Evolutionary conservation across 441 rosid genomes (phyloP), one percentile per base, ranked within the genome.

Genomic region (Euphorbia corollata): DNA sequence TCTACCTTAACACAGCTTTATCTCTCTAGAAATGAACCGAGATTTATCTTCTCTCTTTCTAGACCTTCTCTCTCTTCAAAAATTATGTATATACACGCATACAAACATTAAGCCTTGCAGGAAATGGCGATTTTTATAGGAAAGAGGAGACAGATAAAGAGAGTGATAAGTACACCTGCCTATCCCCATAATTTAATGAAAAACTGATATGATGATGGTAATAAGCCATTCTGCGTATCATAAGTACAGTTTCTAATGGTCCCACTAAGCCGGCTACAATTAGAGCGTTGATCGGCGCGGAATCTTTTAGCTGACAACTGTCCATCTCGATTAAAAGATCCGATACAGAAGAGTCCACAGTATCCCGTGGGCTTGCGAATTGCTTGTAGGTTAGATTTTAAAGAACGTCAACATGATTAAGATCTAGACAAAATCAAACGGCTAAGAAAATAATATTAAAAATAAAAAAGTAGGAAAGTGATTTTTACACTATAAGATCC

Each of bases 241-340:
- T 68, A 78, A 68, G 82, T 64, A 0, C 78, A 60, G 71, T 43
- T 0, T 0, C 0, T 13, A 27, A 62, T 54, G 82, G 73, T 68
- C 82, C 80, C 73, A 69, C 78, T 78, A 68, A 86, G 87, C 97
- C 96, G 94, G 87, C 92, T 88, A 62, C 76, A 13, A 38, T 58
- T 82, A 78, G 80, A 80, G 69, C 84, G 78, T 74, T 76, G 70
- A 75, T 85, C 94, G 91, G 92, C 92, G 82, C 85, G 85, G 87
- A 88, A 81, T 83, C 84, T 27, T 73, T 73, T 47, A 82, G 86
- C 86, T 79, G 80, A 80, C 87, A 86, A 82, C 91, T 80, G 82
- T 80, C 65, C 51, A 38, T 59, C 68, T 57, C 45, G 19, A 10
- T 32, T 20, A 10, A 55, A 27, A 8, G 12, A 73, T 83, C 65